Evolutionary conservation across 345 rosid genomes (phyloP), one percentile per base, ranked within the genome.

Genomic region (Bruguiera parviflora): DNA sequence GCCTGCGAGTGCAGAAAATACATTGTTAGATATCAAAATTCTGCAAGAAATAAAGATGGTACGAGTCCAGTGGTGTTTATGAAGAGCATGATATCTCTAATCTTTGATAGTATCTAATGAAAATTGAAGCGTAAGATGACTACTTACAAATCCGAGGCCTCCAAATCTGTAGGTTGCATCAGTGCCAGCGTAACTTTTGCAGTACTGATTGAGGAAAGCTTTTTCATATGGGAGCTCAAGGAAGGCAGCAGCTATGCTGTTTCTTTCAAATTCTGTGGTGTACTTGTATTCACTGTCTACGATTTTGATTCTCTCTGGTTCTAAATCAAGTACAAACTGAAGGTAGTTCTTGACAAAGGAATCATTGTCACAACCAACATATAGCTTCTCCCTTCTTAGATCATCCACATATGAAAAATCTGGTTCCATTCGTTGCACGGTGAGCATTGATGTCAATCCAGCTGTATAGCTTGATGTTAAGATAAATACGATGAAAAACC

Each of bases 161-260:
- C 56, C 56, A 52, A 52, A 52, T 52, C 56, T 52, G 56, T 52
- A 52, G 56, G 10, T 52, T 6, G 56, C 56, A 1, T 21, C 56
- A 18, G 56, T 52, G 56, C 22, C 1, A 5, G 6, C 56, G 16
- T 52, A 52, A 21, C 56, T 20, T 52, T 52, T 52, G 22, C 56
- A 52, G 24, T 52, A 52, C 56, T n/a, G 56, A 52, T 52, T 52
- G 24, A 52, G 56, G 56, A 52, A 52, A 52, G 22, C 56, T 52
- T 52, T 52, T 21, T 52, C 56, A 8, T 52, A 52, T 6, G 56
- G 56, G 24, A 52, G 56, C 22, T 52, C 56, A 52, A 52, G 56
- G 22, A 52, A 52, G 7, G 56, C 56, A 52, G 56, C 56, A 20
- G 56, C 56, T 52, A 52, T 3, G 56, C 22, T 52, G 24, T 52